Evolutionary conservation across 768 basidiomycete species (phyloP), one percentile per base, ranked within the genome.

Genomic region (Trametes sanguinea): DNA sequence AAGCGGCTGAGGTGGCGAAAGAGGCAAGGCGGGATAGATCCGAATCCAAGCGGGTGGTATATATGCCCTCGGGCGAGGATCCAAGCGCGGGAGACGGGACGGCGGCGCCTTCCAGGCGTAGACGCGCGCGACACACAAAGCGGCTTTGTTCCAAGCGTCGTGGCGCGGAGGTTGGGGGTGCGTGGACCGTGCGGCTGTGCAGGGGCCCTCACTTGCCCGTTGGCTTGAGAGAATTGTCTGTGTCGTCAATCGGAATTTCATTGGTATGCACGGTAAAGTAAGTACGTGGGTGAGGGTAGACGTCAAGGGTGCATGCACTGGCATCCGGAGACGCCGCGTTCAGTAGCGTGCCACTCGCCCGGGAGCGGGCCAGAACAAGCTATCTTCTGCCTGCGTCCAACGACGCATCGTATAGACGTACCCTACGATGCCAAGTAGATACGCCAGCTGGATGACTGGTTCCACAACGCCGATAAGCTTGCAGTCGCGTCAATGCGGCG

Each of bases 371-470:
- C 83, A 85, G 67, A 82, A 84, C 37, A 82, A 50, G 44, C 74
- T 75, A 32, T 69, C 70, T 30, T 71, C 70, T 11, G 70, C 74
- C 6, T 56, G 60, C 7, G 86, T 84, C 85, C 84, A 87, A 10
- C 75, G 67, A n/a, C 68, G 65, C 10, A 91, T 76, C n/a, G 80
- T 76, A 52, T 71, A 82, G 6, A 76, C 67, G 67, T 92, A 93
- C 0, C 77, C 81, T 1, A 77, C 72, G 10, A 92, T 78, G 0
- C 92, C 92, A 2, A 78, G 37, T 10, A 84, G 6, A 72, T 94
- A 92, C 16, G 80, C 76, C 1, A 72, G 35, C 32, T 78, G 69
- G 42, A 93, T 85, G 0, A 73, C 89, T 92, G 68, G 27, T 29
- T 32, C 48, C 40, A 52, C 54, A 7, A 66, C 55, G 29, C 13